phyloP scores from a whole-genome alignment of 2,329 filamentous ascomycete genomes.

The Colletotrichum endophyticum region DNA sequence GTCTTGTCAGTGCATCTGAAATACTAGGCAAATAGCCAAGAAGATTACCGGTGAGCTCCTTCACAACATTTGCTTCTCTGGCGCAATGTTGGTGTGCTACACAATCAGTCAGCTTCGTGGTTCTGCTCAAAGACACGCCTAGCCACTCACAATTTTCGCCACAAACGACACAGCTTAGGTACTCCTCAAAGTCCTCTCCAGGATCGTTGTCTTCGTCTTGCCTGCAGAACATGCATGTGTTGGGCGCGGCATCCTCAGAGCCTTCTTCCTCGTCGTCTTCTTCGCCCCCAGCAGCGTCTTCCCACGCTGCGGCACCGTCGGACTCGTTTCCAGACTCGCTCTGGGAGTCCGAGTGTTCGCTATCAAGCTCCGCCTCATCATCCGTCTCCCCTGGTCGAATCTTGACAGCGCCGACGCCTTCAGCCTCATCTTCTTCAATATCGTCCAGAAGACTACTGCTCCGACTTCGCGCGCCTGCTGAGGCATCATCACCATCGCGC shows the following conservation, averaged over 20 bases:
- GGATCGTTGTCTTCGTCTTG: constrained; percentile 84
- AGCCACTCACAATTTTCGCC: constrained; percentile 77
- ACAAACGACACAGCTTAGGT: constrained; percentile 78
- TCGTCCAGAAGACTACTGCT: constrained; percentile 21
- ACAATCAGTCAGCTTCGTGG: constrained; percentile 43
- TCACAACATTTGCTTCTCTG: constrained; percentile 65
- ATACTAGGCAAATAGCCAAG: background rate
- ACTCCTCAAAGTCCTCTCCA: constrained; percentile 80
- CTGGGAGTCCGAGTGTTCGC: constrained; percentile 49
- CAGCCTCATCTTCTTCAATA: constrained; percentile 42
- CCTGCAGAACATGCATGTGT: constrained; percentile 74
- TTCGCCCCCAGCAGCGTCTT: constrained; percentile 57
- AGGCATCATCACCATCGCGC: constrained; percentile 29
- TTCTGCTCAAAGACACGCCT: background rate
- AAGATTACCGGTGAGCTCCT: constrained; percentile 53
- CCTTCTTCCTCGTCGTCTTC: constrained; percentile 63
- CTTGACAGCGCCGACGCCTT: constrained; percentile 63
- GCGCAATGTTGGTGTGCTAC: constrained; percentile 92
- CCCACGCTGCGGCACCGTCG: constrained; percentile 61
- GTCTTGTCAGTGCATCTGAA: background rate
- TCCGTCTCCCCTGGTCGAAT: constrained; percentile 57
- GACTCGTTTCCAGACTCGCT: constrained; percentile 60
- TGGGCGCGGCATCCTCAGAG: constrained; percentile 54
- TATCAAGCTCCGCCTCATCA: constrained; percentile 45
- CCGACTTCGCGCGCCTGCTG: background rate